Evolutionary conservation across 495 filamentous ascomycete genomes (phyloP).

Genomic region (Penicillium turbatum): DNA sequence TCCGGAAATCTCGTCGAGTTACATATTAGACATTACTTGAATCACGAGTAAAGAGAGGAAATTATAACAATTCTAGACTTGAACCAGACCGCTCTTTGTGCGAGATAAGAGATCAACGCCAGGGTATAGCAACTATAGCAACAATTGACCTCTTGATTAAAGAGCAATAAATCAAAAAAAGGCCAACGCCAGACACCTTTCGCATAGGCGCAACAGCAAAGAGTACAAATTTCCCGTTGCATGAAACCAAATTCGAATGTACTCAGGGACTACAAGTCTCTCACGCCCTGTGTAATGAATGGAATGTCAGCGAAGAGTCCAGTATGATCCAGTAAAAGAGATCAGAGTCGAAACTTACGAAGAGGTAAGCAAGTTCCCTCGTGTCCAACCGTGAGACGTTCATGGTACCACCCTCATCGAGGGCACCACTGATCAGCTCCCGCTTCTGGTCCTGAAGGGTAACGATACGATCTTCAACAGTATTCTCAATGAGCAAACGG

Average conservation of each 20-base stretch:
- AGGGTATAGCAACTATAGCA: slow-evolving; percentile 6
- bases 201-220: neutral
- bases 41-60: neutral
- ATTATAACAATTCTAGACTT: neutral
- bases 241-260: neutral
- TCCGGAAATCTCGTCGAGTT: neutral
- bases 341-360: slow-evolving; percentile 48
- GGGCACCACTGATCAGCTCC: slow-evolving; percentile 68
- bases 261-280: neutral
- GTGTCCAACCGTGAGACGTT: slow-evolving; percentile 58
- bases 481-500: slow-evolving; percentile 68
- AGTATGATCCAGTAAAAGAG: neutral
- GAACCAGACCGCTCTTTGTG: neutral
- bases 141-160: neutral
- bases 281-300: slow-evolving; percentile 5
- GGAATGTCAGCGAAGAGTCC: slow-evolving; percentile 9
- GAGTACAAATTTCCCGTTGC: neutral
- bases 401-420: slow-evolving; percentile 73
- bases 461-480: slow-evolving; percentile 88
- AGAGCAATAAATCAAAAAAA: neutral
- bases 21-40: neutral
- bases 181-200: neutral
- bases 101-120: neutral
- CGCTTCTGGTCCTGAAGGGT: slow-evolving; percentile 82
- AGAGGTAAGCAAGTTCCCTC: slow-evolving; percentile 66